phyloP scores from a whole-genome alignment of 805 yeast genomes.

The Saccharomycopsis selenospora region DNA sequence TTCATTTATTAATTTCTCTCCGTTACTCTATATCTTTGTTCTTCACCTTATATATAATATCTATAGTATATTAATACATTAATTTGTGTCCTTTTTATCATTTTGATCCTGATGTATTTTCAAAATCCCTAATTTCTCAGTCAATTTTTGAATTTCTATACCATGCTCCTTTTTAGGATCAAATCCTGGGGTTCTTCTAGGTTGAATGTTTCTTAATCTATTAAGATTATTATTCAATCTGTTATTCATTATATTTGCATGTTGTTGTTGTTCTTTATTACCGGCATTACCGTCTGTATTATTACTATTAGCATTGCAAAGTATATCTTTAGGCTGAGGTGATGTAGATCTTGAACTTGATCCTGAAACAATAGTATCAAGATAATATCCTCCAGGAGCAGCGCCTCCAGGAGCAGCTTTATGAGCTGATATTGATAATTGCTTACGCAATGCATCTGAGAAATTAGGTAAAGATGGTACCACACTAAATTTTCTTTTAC shows the following conservation, averaged over 20 bases:
- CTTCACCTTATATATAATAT: too few species aligned
- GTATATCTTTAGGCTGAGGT: background rate
- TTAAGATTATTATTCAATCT: background rate
- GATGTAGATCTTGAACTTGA: background rate
- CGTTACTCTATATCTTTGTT: too few species aligned
- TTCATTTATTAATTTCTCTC: too few species aligned
- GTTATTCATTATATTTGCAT: background rate
- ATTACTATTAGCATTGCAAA: too few species aligned
- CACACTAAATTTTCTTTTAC: conserved; percentile 19
- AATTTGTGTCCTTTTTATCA: background rate
- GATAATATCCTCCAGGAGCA: background rate
- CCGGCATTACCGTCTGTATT: too few species aligned
- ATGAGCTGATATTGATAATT: background rate
- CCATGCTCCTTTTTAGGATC: background rate
- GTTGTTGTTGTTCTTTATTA: background rate
- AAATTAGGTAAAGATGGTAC: conserved; percentile 17
- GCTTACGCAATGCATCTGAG: background rate
- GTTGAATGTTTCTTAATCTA: background rate
- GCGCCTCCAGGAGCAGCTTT: too few species aligned
- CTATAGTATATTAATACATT: too few species aligned
- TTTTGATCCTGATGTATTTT: background rate
- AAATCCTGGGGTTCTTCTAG: background rate
- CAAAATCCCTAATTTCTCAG: conserved; percentile 2
- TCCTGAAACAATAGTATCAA: background rate
- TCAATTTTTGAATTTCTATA: background rate